phyloP scores from a whole-genome alignment of 306 rosid species.

The Potentilla sterilis region DNA sequence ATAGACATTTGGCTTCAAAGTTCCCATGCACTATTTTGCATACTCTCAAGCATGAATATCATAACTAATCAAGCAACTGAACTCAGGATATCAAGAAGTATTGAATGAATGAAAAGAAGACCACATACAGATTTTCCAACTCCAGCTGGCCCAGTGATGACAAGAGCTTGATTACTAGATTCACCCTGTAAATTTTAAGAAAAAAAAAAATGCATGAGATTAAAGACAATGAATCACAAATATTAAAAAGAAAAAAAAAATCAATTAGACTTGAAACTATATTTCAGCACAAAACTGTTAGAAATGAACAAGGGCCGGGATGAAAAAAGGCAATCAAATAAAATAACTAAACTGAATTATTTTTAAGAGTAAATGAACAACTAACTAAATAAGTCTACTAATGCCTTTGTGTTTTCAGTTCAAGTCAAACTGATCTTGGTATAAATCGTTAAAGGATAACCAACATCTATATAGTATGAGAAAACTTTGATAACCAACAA shows the following conservation, averaged over 20 bases:
- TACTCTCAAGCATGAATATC: not conserved
- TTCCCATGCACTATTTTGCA: not conserved
- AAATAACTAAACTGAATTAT: not conserved
- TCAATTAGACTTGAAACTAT: not conserved
- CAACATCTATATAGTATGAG: not conserved
- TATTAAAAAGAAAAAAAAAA: no score
- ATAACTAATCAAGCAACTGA: not conserved
- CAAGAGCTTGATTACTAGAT: constrained; percentile 48
- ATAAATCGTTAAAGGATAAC: not conserved
- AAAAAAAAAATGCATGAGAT: not conserved
- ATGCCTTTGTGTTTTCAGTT: not conserved
- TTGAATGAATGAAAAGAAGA: constrained; percentile 26
- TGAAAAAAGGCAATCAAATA: not conserved
- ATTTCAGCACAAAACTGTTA: not conserved
- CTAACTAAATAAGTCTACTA: not conserved
- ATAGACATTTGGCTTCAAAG: not conserved
- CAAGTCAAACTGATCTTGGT: not conserved
- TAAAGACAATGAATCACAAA: not conserved
- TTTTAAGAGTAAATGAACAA: not conserved
- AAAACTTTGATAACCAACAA: constrained; percentile 25
- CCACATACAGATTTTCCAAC: constrained; percentile 83
- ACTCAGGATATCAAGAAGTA: not conserved
- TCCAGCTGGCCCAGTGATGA: constrained; percentile 89
- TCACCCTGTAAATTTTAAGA: constrained; percentile 45
- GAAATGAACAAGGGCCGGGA: not conserved